Base-by-base conservation (phyloP, 768 basidiomycete species). In the Steccherinum ochraceum region DNA sequence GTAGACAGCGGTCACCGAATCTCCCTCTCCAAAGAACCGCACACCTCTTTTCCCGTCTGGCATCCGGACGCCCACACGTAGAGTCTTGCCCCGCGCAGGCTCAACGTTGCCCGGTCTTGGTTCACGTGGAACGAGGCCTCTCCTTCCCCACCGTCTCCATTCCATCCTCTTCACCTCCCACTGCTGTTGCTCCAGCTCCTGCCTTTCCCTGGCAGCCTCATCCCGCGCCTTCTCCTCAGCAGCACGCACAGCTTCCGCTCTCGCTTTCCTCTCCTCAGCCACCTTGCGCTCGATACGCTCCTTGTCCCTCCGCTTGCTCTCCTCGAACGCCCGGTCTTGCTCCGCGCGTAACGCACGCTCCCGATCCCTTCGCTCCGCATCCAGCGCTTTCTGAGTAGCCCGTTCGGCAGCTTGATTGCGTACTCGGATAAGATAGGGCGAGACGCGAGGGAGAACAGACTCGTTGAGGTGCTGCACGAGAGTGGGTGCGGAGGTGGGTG, bases 401-500 rank as follows among this genome's bases (percentile, higher is more conserved):
- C 69, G 66, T 45, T 72, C 72, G 56, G 84, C 68, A 61, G 80
- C 62, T 45, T 79, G 72, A 0, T 74, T 62, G 13, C 71, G 76
- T 48, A 90, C 71, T 16, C 85, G 78, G 7, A 72, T 68, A 10
- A 99, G 79, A 70, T 84, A 91, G 0, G 93, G 83, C 0, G 64
- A 69, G 2, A 92, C 84, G 19, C 93, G 89, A 0, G 94, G 93
- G 1, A 97, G 68, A 45, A 98, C 76, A 40, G 83, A 77, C 7
- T 74, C 74, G 18, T 76, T 73, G 1, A 98, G 74, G 58, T 94
- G 88, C 4, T 78, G 69, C 5, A 77, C 62, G 18, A 97, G 77
- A 0, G 77, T 71, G 2, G 73, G 58, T 0, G 89, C 74, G 2
- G 89, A 80, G 0, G 93, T 90, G 0, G 77, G 74, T 1, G 69